Percentiles rank a stretch among this genome's conserved stretches.
phyloP scores from a whole-genome alignment of 306 rosid species.

The Rosa persica region DNA sequence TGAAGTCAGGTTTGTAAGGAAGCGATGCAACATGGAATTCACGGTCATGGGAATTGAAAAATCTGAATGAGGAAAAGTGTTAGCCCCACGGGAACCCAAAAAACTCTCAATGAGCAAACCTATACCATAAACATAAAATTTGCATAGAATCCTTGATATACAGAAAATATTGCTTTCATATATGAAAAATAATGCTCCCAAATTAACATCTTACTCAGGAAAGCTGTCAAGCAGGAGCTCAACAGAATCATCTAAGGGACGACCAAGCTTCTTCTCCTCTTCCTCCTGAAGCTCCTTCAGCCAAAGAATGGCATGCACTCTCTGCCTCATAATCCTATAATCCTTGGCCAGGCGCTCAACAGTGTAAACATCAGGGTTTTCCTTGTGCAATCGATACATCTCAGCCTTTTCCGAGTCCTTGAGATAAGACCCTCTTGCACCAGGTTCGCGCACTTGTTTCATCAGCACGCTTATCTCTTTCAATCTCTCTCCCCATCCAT shows the following conservation, averaged over 20 bases:
- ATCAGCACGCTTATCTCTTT: conserved; percentile 44
- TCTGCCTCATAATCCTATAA: conserved; percentile 92
- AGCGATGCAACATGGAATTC: conserved; percentile 97
- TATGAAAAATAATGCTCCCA: not conserved
- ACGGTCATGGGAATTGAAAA: conserved; percentile 80
- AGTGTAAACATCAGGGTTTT: conserved; percentile 70
- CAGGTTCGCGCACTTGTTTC: conserved; percentile 85
- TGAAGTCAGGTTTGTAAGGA: conserved; percentile 90
- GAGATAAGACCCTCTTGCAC: conserved; percentile 82
- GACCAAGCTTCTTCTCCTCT: conserved; percentile 80
- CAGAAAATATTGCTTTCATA: not conserved
- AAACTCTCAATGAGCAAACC: not conserved
- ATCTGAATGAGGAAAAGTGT: conserved; percentile 47
- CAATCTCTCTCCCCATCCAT: conserved; percentile 62
- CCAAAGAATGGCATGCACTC: conserved; percentile 96
- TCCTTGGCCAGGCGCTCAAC: conserved; percentile 82
- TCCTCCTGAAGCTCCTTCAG: conserved; percentile 84
- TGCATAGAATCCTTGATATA: not conserved
- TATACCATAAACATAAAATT: not conserved
- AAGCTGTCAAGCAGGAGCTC: conserved; percentile 78
- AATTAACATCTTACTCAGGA: conserved; percentile 63
- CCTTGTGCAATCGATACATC: conserved; percentile 73
- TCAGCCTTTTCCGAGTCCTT: conserved; percentile 88
- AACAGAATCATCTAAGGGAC: conserved; percentile 79
- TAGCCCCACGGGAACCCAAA: not conserved